Evolutionary conservation across 768 basidiomycete genomes (phyloP).

Genomic region (Gymnopilus junonius): DNA sequence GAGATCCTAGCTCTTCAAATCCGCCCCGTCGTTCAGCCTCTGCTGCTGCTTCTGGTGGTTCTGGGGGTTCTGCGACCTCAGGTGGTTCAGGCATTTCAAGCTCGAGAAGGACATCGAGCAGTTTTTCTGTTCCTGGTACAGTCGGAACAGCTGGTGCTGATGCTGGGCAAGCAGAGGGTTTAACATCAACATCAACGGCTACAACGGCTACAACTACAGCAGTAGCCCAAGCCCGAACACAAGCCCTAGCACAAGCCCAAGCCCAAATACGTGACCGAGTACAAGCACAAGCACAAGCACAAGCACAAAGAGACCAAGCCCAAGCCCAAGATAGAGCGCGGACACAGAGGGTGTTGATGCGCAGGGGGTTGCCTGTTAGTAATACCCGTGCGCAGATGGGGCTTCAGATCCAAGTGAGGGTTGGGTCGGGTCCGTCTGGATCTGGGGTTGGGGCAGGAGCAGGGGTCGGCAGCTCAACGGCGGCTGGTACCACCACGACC

Average conservation of each 20-base stretch:
- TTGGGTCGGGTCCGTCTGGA: neutral
- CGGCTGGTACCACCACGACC: neutral
- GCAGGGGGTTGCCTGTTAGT: constrained; percentile 4
- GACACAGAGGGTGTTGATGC: neutral
- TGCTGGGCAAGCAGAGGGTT: too few relatives aligned
- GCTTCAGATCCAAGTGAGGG: too few relatives aligned
- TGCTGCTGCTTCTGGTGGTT: neutral
- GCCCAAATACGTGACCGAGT: too few relatives aligned
- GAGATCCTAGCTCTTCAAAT: neutral
- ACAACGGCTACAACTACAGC: too few relatives aligned
- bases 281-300: too few relatives aligned
- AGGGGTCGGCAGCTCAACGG: neutral
- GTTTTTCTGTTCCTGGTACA: neutral
- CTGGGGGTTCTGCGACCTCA: too few relatives aligned
- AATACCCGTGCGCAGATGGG: neutral
- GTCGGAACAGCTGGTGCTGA: neutral
- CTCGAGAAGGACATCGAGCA: neutral
- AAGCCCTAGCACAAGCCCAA: too few relatives aligned
- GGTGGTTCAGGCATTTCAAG: too few relatives aligned
- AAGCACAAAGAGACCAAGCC: too few relatives aligned
- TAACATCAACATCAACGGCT: too few relatives aligned
- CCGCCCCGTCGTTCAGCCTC: neutral
- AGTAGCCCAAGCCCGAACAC: too few relatives aligned
- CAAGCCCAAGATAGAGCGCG: neutral
- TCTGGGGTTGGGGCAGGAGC: neutral